phyloP scores from a whole-genome alignment of 805 yeast genomes.

The Phaffomyces opuntiae region DNA sequence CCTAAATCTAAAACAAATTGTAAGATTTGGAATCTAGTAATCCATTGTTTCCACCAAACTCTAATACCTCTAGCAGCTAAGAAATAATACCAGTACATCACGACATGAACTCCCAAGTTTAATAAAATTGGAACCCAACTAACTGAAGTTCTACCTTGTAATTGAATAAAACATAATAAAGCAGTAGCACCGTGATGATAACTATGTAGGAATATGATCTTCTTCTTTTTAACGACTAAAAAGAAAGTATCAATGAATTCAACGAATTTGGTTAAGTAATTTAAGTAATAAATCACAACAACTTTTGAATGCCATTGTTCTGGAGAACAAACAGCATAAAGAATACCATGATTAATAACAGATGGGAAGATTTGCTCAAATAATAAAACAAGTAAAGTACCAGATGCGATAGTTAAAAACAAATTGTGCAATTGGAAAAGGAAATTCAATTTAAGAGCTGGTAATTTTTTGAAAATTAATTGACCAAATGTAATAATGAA shows the following conservation, averaged over 20 bases:
- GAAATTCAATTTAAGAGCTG: conserved; percentile 66
- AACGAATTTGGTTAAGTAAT: conserved; percentile 81
- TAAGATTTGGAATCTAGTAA: conserved; percentile 88
- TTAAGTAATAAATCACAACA: conserved; percentile 81
- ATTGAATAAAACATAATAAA: conserved; percentile 84
- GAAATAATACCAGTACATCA: conserved; percentile 98
- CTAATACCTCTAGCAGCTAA: conserved; percentile 86
- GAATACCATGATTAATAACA: conserved; percentile 64
- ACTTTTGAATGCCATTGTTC: conserved; percentile 79
- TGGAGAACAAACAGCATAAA: conserved; percentile 73
- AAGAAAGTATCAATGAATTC: conserved; percentile 91
- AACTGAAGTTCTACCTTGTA: conserved; percentile 83
- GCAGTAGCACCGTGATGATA: conserved; percentile 99
- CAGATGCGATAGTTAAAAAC: conserved; percentile 61
- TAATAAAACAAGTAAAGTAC: conserved; percentile 57
- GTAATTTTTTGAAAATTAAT: conserved; percentile 43
- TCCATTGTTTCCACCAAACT: conserved; percentile 99
- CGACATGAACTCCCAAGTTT: conserved; percentile 87
- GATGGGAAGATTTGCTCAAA: conserved; percentile 85
- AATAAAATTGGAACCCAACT: conserved; percentile 92
- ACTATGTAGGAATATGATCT: conserved; percentile 86
- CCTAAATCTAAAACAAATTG: conserved; percentile 86
- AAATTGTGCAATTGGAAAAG: conserved; percentile 85
- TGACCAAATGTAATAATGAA: conserved; percentile 83
- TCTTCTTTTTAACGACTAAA: conserved; percentile 86